A percentile compares a stretch with the other conserved stretches of the same genome.
Evolutionary conservation across 2,329 filamentous ascomycete genomes (phyloP).

Genomic region (Colletotrichum gloeosporioides): DNA sequence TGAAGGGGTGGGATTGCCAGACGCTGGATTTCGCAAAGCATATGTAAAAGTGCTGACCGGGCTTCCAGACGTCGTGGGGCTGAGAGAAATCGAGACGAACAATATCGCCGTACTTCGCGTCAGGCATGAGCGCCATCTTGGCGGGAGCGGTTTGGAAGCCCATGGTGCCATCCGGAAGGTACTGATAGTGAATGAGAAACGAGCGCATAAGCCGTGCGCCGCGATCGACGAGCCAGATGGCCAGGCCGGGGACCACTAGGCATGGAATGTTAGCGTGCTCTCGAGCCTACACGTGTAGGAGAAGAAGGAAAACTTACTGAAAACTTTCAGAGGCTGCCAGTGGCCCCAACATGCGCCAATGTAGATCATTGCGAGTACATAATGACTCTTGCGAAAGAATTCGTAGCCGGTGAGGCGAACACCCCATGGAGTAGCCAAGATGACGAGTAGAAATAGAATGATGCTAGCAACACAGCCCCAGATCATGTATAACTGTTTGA

Average conservation of each 20-base stretch:
- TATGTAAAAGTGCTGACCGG: slow-evolving; percentile 76
- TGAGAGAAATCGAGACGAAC: slow-evolving; percentile 71
- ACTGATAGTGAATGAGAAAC: slow-evolving; percentile 56
- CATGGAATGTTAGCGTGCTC: rapidly evolving
- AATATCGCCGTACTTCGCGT: slow-evolving; percentile 63
- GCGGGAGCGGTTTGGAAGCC: slow-evolving; percentile 63
- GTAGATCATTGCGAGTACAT: slow-evolving; percentile 75
- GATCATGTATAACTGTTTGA: slow-evolving; percentile 71
- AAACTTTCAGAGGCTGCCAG: slow-evolving; percentile 72
- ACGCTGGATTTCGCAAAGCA: slow-evolving; percentile 70
- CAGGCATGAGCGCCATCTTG: slow-evolving; percentile 56
- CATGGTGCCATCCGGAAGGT: slow-evolving; percentile 48
- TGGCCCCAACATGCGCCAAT: slow-evolving; percentile 79
- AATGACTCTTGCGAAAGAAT: slow-evolving; percentile 77
- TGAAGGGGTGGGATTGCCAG: slow-evolving; percentile 78
- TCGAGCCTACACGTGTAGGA: neutral
- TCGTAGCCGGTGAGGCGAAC: slow-evolving; percentile 76
- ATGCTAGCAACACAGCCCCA: slow-evolving; percentile 70
- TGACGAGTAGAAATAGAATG: slow-evolving; percentile 61
- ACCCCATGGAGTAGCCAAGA: slow-evolving; percentile 60
- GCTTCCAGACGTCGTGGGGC: slow-evolving; percentile 63
- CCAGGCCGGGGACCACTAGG: slow-evolving; percentile 63
- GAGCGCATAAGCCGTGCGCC: slow-evolving; percentile 60
- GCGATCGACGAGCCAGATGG: slow-evolving; percentile 71
- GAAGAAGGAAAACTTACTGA: slow-evolving; percentile 35